Evolutionary conservation across 2,329 filamentous ascomycete genomes (phyloP).

Genomic region (Fusarium lyarnte): DNA sequence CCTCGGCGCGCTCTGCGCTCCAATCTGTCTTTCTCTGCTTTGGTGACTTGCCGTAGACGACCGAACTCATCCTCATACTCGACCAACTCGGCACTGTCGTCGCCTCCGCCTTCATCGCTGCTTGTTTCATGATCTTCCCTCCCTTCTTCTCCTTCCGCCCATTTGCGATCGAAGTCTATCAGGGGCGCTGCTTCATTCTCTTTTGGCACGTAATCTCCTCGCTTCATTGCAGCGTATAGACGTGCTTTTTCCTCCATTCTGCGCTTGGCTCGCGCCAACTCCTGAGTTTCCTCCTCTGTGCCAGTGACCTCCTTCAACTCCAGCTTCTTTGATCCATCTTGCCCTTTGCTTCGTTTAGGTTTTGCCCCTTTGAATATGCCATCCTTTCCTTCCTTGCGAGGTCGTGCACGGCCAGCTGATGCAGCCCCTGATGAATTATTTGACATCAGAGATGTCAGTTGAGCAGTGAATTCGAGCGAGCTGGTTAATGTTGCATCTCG

Average conservation of each 20-base stretch:
- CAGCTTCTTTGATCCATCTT: constrained; percentile 57
- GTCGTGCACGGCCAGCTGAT: constrained; percentile 55
- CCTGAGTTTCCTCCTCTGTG: constrained; percentile 70
- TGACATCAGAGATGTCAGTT: constrained; percentile 83
- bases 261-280: constrained; percentile 76
- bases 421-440: constrained; percentile 55
- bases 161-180: constrained; percentile 96
- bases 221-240: constrained; percentile 88
- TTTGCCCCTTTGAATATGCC: constrained; percentile 56
- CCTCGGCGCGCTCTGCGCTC: constrained; percentile 63
- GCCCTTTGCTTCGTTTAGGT: constrained; percentile 35
- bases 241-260: constrained; percentile 92
- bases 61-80: constrained; percentile 95
- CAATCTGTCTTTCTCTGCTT: constrained; percentile 71
- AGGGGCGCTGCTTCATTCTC: constrained; percentile 73
- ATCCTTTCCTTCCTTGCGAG: constrained; percentile 56
- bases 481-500: constrained; percentile 76
- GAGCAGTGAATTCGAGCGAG: constrained; percentile 86
- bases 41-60: constrained; percentile 77
- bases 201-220: constrained; percentile 80
- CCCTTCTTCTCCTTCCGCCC: constrained; percentile 75
- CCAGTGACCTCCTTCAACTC: constrained; percentile 62
- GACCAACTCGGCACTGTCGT: constrained; percentile 69
- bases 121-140: constrained; percentile 67
- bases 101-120: constrained; percentile 53